Base-by-base conservation (phyloP, 192 early-diverging fungal genomes). In the Backusella macrospora region DNA sequence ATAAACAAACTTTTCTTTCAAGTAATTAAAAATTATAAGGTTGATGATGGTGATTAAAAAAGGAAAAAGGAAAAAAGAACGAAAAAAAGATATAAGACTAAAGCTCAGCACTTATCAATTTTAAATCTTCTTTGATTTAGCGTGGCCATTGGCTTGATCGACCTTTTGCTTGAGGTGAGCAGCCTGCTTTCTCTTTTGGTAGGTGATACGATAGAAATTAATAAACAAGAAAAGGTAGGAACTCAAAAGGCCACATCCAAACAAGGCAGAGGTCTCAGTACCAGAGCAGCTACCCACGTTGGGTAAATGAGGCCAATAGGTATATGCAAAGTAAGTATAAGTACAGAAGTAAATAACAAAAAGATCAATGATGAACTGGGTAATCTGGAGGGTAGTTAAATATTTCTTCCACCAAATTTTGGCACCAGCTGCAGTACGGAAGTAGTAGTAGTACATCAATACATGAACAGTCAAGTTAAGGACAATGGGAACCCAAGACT, bases 391-490 rank as follows among this genome's bases (percentile, higher is more conserved):
- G 21, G 93, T 92, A 48, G 95, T 96, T 39, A 96, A 83, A 79
- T 93, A 91, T 85, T 95, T 90, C 83, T 96, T 96, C 94, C 94
- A 96, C 93, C 95, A 95, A 71, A 92, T 88, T 76, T 87, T 81
- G 73, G 89, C 88, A 29, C 90, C 85, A 64, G 86, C 85, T 49
- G 91, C 90, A 9, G 92, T 89, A 72, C 88, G 89, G 83, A 88
- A 89, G 79, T 94, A 94, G 83, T 92, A 94, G 76, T 90, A 93
- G 84, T 94, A 94, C 95, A 96, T 96, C 66, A 93, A 72, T 64
- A 95, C 92, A 76, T 96, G 95, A 21, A 96, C 92, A 67, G 86
- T 85, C 75, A 95, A 83, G 86, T 96, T 96, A 62, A 96, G 85
- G 43, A 85, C 85, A 72, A 96, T 91, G 23, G 89, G 88, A 44